Conservation (phyloP, 805 yeast species). For the Candida glaebosa region DNA sequence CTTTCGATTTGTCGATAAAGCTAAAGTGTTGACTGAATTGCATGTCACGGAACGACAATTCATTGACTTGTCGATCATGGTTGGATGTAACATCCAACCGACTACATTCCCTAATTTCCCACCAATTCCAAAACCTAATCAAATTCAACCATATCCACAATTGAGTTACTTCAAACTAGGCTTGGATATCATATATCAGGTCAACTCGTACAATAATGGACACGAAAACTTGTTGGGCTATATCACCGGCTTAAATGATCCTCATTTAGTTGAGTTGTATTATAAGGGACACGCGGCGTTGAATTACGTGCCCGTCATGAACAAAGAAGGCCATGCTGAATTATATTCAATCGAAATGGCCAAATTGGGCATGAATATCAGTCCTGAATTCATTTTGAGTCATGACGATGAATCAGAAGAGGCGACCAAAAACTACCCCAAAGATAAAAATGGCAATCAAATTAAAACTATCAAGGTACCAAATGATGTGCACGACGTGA, state of each 20-base stretch:
- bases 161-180: slow-evolving; percentile 39
- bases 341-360: slow-evolving; percentile 46
- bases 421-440: slow-evolving; percentile 4
- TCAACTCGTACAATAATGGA: slow-evolving; percentile 23
- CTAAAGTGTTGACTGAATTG: slow-evolving; percentile 57
- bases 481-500: slow-evolving; percentile 72
- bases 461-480: slow-evolving; percentile 46
- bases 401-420: slow-evolving; percentile 13
- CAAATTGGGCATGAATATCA: slow-evolving; percentile 23
- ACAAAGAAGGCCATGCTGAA: slow-evolving; percentile 64
- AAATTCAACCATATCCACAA: slow-evolving; percentile 37
- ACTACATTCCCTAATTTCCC: slow-evolving; percentile 53
- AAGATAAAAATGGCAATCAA: neutral
- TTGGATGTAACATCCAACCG: slow-evolving; percentile 77
- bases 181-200: slow-evolving; percentile 36
- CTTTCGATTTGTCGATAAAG: slow-evolving; percentile 63
- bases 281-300: slow-evolving; percentile 68
- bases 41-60: slow-evolving; percentile 62
- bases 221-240: slow-evolving; percentile 38
- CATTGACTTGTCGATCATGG: slow-evolving; percentile 69
- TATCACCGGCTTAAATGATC: slow-evolving; percentile 45
- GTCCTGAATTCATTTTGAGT: slow-evolving; percentile 14
- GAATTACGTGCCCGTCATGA: slow-evolving; percentile 71
- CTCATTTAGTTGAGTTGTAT: slow-evolving; percentile 46
- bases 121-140: slow-evolving; percentile 39